Percentiles rank a stretch among this genome's conserved stretches.
phyloP scores from a whole-genome alignment of 306 rosid species.

The Lupinus albus region DNA sequence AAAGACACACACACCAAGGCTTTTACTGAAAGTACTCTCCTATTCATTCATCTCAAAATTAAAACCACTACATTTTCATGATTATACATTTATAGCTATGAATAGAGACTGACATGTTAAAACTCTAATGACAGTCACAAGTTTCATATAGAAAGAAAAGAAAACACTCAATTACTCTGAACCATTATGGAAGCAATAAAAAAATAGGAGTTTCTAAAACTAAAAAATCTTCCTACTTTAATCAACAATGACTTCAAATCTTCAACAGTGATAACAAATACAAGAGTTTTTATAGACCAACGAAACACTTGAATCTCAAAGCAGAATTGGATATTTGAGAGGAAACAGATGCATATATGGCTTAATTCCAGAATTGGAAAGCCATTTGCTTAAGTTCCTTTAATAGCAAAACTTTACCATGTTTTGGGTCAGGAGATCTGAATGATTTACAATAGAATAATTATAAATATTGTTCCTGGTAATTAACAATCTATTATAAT shows the following conservation, averaged over 20 bases:
- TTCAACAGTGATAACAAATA: neutral
- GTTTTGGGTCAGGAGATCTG: neutral
- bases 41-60: constrained; percentile 3
- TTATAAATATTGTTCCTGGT: neutral
- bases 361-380: constrained; percentile 20
- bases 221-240: neutral
- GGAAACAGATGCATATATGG: neutral
- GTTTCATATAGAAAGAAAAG: constrained; percentile 4
- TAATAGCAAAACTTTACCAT: neutral
- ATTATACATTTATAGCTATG: constrained; percentile 1
- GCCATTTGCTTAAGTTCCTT: constrained; percentile 3
- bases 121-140: constrained; percentile 10
- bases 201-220: neutral
- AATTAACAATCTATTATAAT: constrained; percentile 18
- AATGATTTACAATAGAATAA: constrained; percentile 5
- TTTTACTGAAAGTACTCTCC: constrained; percentile 1
- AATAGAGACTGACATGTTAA: neutral
- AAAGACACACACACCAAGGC: constrained; percentile 2
- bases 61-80: constrained; percentile 19
- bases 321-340: constrained; percentile 15
- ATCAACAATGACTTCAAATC: neutral
- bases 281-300: constrained; percentile 17
- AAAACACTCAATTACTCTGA: neutral
- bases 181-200: neutral
- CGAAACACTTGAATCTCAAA: constrained; percentile 4